Evolutionary conservation across 257 asterid species (phyloP), one percentile per base, ranked within the genome.

Genomic region (Nicotiana undulata): DNA sequence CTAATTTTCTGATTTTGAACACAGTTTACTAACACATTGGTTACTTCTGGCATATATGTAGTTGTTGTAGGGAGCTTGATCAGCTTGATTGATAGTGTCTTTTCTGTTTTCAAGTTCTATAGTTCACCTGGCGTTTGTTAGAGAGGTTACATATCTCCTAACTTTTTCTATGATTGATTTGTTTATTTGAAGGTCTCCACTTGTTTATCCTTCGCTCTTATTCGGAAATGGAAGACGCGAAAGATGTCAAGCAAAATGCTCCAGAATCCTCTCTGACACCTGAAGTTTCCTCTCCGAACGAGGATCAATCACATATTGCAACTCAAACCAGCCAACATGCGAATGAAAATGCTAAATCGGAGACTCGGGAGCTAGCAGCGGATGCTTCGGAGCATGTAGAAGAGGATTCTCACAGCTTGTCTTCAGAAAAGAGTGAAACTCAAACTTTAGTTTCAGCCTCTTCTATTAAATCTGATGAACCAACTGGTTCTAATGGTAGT

Each of bases 191-290:
- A 74, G 79, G 44, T 74, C 61, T 46, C 58, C 9, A 26, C 61
- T 78, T n/a, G 20, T 76, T 51, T 1, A 34, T 24, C 55, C 64
- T 79, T 68, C 63, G 83, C 82, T 83, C 67, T 76, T 76, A 29
- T 82, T 66, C 77, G 84, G 44, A 49, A 82, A 93, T 95, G 99
- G 97, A 89, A 86, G 93, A 86, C 63, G 86, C 85, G 34, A 83
- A 87, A 81, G 76, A 44, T 74, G 44, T 77, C 13, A 76, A 79
- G 20, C 89, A 80, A 81, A 83, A 82, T 79, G 77, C 83, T 82
- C 72, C 86, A 28, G 92, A 87, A 81, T 87, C 93, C 82, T 64
- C 87, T 79, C 82, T 76, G 37, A 78, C 80, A 55, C 85, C 93
- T 40, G 83, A 77, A 74, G 77, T 84, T 18, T 72, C 86, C 60